Base-by-base conservation (phyloP, 495 filamentous ascomycete genomes). In the Aspergillus coremiiformis region DNA sequence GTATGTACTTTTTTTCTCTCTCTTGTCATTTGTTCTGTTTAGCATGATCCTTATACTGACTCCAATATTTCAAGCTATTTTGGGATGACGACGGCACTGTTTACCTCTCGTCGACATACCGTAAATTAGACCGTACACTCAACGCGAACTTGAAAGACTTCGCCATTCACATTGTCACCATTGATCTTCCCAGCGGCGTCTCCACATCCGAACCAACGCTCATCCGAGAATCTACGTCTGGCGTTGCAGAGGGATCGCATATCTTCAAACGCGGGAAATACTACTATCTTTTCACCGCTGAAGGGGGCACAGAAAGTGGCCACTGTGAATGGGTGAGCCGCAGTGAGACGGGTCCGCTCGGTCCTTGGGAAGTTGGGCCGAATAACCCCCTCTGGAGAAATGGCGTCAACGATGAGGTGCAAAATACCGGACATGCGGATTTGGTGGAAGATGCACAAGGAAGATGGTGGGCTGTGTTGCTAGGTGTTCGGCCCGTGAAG, bases 201-300 rank as follows among this genome's bases (percentile, higher is more conserved):
- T 67, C 67, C 3, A 66, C 67, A 0, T 66, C 65, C 0, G 61
- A 63, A 19, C 67, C 71, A 1, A 67, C 64, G 11, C 66, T 69
- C 6, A 74, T 84, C 41, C 80, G 79, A 63, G 79, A 78, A 45
- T 82, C 81, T 3, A 67, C 72, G 15, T 76, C 74, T 0, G 64
- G 72, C 0, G 74, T 72, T 4, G 77, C 82, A 0, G 84, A 86
- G 64, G 84, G 82, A 5, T 83, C 84, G 1, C 84, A 85, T 48
- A 67, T 87, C 27, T 84, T 83, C 62, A 77, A 77, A 47, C 79
- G 81, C 20, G 80, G 80, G 46, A 78, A 71, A 0, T 85, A 78
- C 62, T 86, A 84, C 59, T 88, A 87, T 54, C 72, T 88, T 27
- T 72, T 88, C 49, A 81, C 80, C 6, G 83, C 83, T 0, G 83